phyloP scores from a whole-genome alignment of 495 filamentous ascomycete species.

The Daldinia concentrica region DNA sequence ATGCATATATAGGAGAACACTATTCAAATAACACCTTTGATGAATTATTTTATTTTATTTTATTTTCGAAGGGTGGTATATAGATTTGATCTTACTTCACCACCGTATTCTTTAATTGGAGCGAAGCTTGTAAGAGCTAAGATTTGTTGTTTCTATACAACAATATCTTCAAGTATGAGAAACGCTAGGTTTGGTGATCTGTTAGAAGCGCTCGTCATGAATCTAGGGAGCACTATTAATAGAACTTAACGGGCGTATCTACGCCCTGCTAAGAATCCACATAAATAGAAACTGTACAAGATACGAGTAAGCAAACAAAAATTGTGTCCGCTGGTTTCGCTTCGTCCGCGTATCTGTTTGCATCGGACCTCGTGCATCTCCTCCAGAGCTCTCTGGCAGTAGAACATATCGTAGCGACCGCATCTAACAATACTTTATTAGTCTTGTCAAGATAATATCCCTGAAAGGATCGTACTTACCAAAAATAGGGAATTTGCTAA shows the following conservation, averaged over 20 bases:
- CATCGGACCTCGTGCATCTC: slow-evolving; percentile 69
- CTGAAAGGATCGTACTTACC: slow-evolving; percentile 60
- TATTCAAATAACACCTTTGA: background rate
- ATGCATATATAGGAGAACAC: background rate
- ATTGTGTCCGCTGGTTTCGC: slow-evolving; percentile 90
- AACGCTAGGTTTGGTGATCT: background rate
- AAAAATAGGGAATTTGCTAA: slow-evolving; percentile 94
- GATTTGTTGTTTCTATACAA: slow-evolving; percentile 7
- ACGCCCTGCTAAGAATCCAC: slow-evolving; percentile 78
- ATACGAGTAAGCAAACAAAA: slow-evolving; percentile 95
- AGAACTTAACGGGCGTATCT: slow-evolving; percentile 4
- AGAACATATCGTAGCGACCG: slow-evolving; percentile 95
- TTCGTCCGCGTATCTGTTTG: slow-evolving; percentile 80
- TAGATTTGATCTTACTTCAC: background rate
- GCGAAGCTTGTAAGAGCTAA: background rate
- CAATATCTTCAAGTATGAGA: background rate
- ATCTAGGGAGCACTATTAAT: background rate
- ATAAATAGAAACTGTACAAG: slow-evolving; percentile 93
- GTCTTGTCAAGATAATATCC: background rate
- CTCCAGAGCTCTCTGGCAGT: slow-evolving; percentile 80
- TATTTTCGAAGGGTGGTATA: background rate
- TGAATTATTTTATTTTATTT: background rate
- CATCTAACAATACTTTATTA: slow-evolving; percentile 66
- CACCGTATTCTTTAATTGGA: background rate
- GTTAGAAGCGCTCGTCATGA: background rate